These are phyloP conservation scores for Salvia sclarea DNA, from an alignment of 305 asterid genomes.

Conservation along the genomic window DNA sequence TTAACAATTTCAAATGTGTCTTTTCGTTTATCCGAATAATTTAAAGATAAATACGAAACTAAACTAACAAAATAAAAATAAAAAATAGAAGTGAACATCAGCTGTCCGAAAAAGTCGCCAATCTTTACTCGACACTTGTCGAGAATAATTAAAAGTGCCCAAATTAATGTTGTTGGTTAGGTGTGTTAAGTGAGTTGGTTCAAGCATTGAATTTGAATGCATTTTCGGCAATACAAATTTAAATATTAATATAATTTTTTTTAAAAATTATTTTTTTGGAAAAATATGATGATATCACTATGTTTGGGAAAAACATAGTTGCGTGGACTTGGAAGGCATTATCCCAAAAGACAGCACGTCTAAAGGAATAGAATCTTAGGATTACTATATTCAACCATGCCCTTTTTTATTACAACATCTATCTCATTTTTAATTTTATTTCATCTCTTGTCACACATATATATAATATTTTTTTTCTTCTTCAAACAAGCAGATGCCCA, in stretches of 20 bases:
- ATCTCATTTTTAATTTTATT: background rate
- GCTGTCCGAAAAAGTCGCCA: no score
- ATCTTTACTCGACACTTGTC: background rate
- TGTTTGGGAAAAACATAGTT: slow-evolving; percentile 29
- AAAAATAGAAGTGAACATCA: background rate
- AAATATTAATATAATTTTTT: background rate
- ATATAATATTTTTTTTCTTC: background rate
- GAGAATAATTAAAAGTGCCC: background rate
- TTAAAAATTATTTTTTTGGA: background rate
- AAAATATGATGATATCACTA: background rate
- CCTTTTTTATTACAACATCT: slow-evolving; percentile 9
- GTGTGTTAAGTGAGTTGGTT: slow-evolving; percentile 10
- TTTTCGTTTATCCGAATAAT: background rate
- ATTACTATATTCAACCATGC: slow-evolving; percentile 36
- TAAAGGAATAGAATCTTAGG: slow-evolving; percentile 36
- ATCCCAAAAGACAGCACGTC: slow-evolving; percentile 34
- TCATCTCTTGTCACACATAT: background rate
- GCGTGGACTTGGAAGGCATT: slow-evolving; percentile 28
- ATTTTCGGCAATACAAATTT: background rate
- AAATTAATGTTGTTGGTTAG: slow-evolving; percentile 12
- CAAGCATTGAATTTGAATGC: slow-evolving; percentile 29
- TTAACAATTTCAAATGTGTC: background rate
- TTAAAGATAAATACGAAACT: background rate
- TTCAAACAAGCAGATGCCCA: slow-evolving; percentile 15
- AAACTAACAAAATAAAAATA: background rate